Percentiles rank a stretch among this genome's conserved stretches.
phyloP scores from a whole-genome alignment of 2,329 filamentous ascomycete species.

The Ophiocordyceps unilateralis region DNA sequence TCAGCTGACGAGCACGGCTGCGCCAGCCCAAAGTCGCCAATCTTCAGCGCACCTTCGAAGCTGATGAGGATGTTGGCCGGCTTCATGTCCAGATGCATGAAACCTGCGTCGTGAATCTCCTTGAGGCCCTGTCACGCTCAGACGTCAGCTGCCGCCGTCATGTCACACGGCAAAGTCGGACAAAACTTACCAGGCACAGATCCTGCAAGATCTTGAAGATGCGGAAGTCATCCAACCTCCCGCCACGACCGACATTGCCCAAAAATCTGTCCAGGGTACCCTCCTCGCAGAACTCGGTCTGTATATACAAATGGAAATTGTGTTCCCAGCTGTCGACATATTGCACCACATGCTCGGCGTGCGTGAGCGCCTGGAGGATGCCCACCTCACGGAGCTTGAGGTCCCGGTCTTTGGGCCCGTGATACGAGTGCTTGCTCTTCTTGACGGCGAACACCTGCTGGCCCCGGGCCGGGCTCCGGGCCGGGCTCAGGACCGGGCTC shows the following conservation, averaged over 20 bases:
- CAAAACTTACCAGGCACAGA: slow-evolving; percentile 61
- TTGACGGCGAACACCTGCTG: slow-evolving; percentile 72
- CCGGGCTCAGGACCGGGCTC: slow-evolving; percentile 30
- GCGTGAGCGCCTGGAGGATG: slow-evolving; percentile 57
- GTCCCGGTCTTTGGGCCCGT: slow-evolving; percentile 64
- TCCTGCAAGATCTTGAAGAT: slow-evolving; percentile 98
- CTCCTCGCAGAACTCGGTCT: slow-evolving; percentile 93
- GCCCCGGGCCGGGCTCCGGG: slow-evolving; percentile 34
- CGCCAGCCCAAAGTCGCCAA: slow-evolving; percentile 75
- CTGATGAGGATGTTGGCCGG: slow-evolving; percentile 71
- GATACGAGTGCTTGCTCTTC: slow-evolving; percentile 69
- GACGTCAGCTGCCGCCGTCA: slow-evolving; percentile 6
- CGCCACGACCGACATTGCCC: slow-evolving; percentile 63
- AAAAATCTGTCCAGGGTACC: slow-evolving; percentile 81
- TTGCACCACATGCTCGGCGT: slow-evolving; percentile 71
- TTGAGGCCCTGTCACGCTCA: slow-evolving; percentile 74
- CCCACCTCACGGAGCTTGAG: slow-evolving; percentile 71
- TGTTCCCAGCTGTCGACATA: slow-evolving; percentile 81
- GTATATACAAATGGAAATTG: slow-evolving; percentile 76
- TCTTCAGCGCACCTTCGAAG: slow-evolving; percentile 67
- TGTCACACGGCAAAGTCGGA: too few species aligned
- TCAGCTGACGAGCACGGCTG: slow-evolving; percentile 58
- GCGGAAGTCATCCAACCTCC: slow-evolving; percentile 84
- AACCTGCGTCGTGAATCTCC: slow-evolving; percentile 76
- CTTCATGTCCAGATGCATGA: slow-evolving; percentile 74